Base-by-base conservation (phyloP, 495 filamentous ascomycete genomes). In the Hypoxylon crocopeplum region DNA sequence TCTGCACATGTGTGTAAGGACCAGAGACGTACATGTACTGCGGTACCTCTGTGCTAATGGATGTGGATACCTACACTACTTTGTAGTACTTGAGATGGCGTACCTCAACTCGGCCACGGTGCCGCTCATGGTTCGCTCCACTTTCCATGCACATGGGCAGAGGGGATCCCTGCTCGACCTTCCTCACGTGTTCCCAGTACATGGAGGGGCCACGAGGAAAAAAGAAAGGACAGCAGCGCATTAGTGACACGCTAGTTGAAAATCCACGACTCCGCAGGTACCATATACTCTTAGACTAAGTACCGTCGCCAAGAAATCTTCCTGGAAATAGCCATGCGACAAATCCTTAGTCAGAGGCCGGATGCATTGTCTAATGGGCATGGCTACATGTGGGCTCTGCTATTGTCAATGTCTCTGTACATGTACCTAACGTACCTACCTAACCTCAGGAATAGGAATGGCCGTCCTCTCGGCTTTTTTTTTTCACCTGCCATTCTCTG, bases 251-350 rank as follows among this genome's bases (percentile, higher is more conserved):
- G 40, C 55, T 59, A 59, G 45, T 34, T 10, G 16, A 15, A 39
- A 61, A 48, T 34, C 62, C 3, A 48, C 7, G 22, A 29, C 46
- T 37, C 40, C 34, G 17, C 33, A 62, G 37, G 67, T 70, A 60
- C 20, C 22, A 8, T 49, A 47, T 70, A 65, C 60, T 33, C 36
- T 15, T 10, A 10, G 10, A 27, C 16, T n/a, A 41, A 19, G 58
- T 68, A 62, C 22, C 36, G 16, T 19, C 49, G 30, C 27, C 19
- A 56, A 56, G 54, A 52, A 42, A 22, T 47, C 24, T 56, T 63
- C 55, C 59, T 63, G 42, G 62, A 46, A 53, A 55, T 61, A 56
- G 64, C 64, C 67, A 67, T 70, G 67, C 63, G 67, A 66, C 67
- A 56, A 53, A 60, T 54, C 64, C 52, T 63, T 59, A 56, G 56